Conservation (phyloP, 768 basidiomycete genomes). For the Cyathus striatus region DNA sequence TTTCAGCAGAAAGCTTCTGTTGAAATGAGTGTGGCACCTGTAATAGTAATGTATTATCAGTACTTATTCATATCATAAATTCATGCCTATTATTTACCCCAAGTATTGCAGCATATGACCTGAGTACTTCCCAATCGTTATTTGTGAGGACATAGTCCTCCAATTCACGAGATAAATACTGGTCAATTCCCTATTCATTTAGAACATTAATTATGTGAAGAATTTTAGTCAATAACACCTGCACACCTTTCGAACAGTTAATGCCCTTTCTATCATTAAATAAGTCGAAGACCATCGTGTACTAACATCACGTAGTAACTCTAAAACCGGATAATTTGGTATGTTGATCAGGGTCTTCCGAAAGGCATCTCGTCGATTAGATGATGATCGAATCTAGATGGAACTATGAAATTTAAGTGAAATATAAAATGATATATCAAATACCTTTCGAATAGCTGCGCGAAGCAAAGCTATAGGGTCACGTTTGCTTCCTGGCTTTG, state of each 20-base stretch:
- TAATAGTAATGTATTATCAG: too few relatives aligned
- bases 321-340: not conserved
- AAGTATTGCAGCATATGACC: too few relatives aligned
- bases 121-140: too few relatives aligned
- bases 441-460: not conserved
- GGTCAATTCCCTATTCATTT: too few relatives aligned
- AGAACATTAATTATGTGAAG: too few relatives aligned
- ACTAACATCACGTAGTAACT: constrained; percentile 3
- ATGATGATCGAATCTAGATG: not conserved
- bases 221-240: too few relatives aligned
- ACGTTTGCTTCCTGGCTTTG: not conserved
- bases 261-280: not conserved
- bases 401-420: not conserved
- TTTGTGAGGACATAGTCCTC: too few relatives aligned
- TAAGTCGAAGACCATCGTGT: constrained; percentile 1
- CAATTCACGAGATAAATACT: too few relatives aligned
- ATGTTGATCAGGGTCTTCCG: not conserved
- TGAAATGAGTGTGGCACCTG: too few relatives aligned
- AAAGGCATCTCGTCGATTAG: not conserved
- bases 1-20: too few relatives aligned
- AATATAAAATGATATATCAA: not conserved
- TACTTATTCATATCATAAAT: too few relatives aligned
- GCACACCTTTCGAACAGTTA: constrained; percentile 1
- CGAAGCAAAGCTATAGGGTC: not conserved
- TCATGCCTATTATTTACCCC: too few relatives aligned